phyloP scores from a whole-genome alignment of 441 rosid species.

The Erodium chrysanthum region DNA sequence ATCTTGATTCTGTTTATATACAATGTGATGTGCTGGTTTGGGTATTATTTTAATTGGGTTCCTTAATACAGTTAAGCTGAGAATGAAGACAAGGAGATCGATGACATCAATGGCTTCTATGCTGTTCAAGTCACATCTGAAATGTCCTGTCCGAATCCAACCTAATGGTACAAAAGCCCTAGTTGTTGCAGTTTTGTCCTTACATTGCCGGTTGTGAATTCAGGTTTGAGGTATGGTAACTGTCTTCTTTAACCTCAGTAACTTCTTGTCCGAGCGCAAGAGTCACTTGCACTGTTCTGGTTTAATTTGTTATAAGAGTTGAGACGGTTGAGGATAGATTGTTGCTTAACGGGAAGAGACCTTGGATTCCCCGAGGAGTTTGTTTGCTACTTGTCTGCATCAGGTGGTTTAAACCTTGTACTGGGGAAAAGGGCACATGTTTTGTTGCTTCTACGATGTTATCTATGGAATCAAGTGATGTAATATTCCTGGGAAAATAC shows the following conservation, averaged over 20 bases:
- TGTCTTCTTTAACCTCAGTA: background rate
- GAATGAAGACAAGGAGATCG: conserved; percentile 23
- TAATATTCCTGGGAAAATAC: background rate
- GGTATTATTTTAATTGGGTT: conserved; percentile 18
- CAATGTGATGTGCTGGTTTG: conserved; percentile 15
- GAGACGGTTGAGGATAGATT: background rate
- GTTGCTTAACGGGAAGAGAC: background rate
- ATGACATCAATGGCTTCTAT: conserved; percentile 21
- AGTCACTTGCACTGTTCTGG: background rate
- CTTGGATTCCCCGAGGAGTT: background rate
- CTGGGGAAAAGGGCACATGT: no score
- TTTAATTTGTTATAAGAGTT: background rate
- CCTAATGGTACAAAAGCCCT: background rate
- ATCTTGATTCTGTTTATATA: conserved; percentile 19
- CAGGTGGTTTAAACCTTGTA: background rate
- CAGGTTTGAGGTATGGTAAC: background rate
- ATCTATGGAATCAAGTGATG: background rate
- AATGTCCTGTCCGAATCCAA: conserved; percentile 6
- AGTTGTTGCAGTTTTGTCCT: conserved; percentile 11
- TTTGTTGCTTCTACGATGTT: background rate
- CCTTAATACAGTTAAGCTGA: conserved; percentile 8
- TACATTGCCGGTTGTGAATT: conserved; percentile 5
- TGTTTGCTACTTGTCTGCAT: conserved; percentile 1
- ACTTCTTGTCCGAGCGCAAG: background rate
- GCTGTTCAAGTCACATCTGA: conserved; percentile 18